phyloP scores from a whole-genome alignment of 2,329 filamentous ascomycete species.

The Nigrospora oryzae region DNA sequence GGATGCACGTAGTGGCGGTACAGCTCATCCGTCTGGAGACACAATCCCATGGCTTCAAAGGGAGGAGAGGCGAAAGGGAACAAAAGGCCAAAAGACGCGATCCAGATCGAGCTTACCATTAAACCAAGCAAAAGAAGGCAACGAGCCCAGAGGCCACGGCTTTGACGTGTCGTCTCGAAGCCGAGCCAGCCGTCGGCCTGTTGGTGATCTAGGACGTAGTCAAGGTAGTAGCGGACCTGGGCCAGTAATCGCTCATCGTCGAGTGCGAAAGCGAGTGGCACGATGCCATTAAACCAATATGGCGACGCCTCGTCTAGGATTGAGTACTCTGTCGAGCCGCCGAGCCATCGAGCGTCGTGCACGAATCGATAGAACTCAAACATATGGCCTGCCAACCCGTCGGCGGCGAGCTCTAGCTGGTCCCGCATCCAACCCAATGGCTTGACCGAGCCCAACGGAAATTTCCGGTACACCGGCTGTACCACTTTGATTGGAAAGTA shows the following conservation, averaged over 20 bases:
- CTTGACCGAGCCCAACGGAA: slow-evolving; percentile 17
- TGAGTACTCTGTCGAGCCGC: slow-evolving; percentile 41
- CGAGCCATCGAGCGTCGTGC: slow-evolving; percentile 40
- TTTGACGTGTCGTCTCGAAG: slow-evolving; percentile 32
- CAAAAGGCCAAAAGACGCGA: no score
- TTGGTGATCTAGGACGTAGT: slow-evolving; percentile 39
- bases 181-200: slow-evolving; percentile 49
- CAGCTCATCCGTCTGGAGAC: no score
- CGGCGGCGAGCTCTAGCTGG: slow-evolving; percentile 14
- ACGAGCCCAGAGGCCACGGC: slow-evolving; percentile 43
- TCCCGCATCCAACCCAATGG: slow-evolving; percentile 19
- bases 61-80: no score
- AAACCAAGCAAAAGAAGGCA: slow-evolving; percentile 42
- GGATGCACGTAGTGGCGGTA: no score
- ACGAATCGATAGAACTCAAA: slow-evolving; percentile 49
- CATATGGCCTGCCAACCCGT: slow-evolving; percentile 20
- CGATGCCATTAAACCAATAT: slow-evolving; percentile 51
- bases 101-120: slow-evolving; percentile 10
- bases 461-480: slow-evolving; percentile 16
- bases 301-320: slow-evolving; percentile 44
- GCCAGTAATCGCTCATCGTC: slow-evolving; percentile 38
- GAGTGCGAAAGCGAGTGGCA: slow-evolving; percentile 44
- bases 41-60: no score
- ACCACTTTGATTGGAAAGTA: slow-evolving; percentile 9
- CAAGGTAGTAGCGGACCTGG: slow-evolving; percentile 34